Percentiles rank a stretch among this genome's conserved stretches.
These are phyloP conservation scores for Ophiostoma sp. DNA, from an alignment of 2,329 filamentous ascomycete species.

Conservation along the genomic window DNA sequence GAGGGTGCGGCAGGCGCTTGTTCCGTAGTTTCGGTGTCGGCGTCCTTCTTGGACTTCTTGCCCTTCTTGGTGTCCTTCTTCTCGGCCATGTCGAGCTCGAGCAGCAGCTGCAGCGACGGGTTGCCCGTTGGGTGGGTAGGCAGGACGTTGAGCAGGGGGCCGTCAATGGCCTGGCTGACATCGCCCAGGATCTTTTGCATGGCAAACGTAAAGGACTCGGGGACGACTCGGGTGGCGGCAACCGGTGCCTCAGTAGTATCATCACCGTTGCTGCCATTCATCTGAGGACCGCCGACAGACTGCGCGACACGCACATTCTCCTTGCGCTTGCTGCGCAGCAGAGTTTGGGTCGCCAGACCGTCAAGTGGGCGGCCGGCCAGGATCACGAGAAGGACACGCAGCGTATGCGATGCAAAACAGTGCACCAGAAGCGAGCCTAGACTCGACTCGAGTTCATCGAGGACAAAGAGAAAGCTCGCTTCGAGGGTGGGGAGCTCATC, in stretches of 20 bases:
- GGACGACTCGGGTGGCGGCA: conserved; percentile 57
- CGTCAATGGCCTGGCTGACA: conserved; percentile 72
- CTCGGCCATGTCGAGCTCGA: conserved; percentile 80
- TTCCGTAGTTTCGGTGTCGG: not conserved
- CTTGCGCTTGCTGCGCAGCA: conserved; percentile 92
- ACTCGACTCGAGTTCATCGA: conserved; percentile 85
- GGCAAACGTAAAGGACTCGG: conserved; percentile 73
- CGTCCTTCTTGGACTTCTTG: conserved; percentile 38
- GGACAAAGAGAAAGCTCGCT: conserved; percentile 75
- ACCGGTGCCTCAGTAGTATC: not conserved
- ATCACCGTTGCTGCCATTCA: not conserved
- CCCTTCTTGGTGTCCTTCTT: conserved; percentile 62
- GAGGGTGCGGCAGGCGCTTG: not conserved
- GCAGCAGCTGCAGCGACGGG: conserved; percentile 84
- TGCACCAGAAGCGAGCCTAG: conserved; percentile 84
- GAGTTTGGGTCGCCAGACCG: conserved; percentile 64
- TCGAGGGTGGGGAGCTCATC: conserved; percentile 69
- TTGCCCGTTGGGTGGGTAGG: conserved; percentile 90
- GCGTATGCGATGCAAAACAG: conserved; percentile 82
- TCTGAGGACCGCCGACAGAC: conserved; percentile 37
- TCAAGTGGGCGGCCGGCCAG: conserved; percentile 81
- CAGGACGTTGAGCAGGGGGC: conserved; percentile 76
- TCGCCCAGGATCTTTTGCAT: conserved; percentile 80
- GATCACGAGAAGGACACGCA: conserved; percentile 82
- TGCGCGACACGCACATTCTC: conserved; percentile 69